Conservation (phyloP, 768 basidiomycete species). For the Auricularia sp. region DNA sequence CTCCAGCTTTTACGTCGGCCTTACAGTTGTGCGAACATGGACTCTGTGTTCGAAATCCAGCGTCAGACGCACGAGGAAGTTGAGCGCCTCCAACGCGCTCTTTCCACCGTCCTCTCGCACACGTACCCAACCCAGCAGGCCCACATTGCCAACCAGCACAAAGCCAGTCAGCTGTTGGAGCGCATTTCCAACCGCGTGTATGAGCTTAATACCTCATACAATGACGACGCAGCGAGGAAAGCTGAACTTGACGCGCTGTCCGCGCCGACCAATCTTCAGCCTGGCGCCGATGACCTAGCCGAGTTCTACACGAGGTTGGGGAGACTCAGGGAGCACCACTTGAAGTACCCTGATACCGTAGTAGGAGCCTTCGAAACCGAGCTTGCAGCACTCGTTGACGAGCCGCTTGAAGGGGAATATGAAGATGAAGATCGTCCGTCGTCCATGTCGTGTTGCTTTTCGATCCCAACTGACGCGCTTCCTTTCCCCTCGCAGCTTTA, state of each 20-base stretch:
- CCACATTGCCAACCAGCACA: constrained; percentile 72
- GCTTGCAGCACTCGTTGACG: constrained; percentile 71
- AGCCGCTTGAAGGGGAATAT: constrained; percentile 52
- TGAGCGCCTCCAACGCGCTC: constrained; percentile 81
- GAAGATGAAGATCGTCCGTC: constrained; percentile 83
- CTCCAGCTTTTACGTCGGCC: too few relatives aligned
- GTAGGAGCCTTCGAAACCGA: constrained; percentile 77
- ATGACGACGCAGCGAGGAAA: constrained; percentile 64
- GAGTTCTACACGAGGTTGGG: constrained; percentile 95
- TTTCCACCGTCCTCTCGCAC: constrained; percentile 74
- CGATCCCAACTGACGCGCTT: too few relatives aligned
- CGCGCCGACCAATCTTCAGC: constrained; percentile 25
- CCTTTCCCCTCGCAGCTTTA: constrained; percentile 39
- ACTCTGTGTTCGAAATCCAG: constrained; percentile 89
- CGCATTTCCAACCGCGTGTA: constrained; percentile 63
- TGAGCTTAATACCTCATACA: constrained; percentile 62
- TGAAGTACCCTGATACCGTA: constrained; percentile 86
- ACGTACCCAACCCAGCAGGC: constrained; percentile 52
- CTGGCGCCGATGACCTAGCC: constrained; percentile 56
- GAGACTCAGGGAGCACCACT: constrained; percentile 94
- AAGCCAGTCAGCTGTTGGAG: constrained; percentile 80
- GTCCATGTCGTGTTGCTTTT: too few relatives aligned
- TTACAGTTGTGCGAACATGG: constrained; percentile 41
- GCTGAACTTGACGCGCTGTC: constrained; percentile 59
- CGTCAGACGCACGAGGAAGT: constrained; percentile 93